Percentiles rank a stretch among this genome's conserved stretches.
Conservation (phyloP, 139 green algal species). For the Picochlorum sp. region DNA sequence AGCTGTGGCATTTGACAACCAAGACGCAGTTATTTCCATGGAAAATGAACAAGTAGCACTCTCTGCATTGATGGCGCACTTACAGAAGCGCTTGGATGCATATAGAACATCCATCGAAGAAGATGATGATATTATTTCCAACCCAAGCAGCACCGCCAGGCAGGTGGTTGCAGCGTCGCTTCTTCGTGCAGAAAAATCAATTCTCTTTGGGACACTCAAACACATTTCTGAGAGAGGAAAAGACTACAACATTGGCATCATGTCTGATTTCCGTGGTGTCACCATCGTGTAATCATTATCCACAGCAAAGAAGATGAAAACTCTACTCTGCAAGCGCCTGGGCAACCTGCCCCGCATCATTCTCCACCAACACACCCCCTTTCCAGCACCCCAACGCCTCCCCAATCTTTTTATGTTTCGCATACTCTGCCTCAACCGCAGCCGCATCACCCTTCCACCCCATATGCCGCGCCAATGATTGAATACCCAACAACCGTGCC, state of each 20-base stretch:
- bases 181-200: slow-evolving; percentile 56
- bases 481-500: slow-evolving; percentile 55
- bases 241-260: not conserved
- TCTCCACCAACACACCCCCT: slow-evolving; percentile 62
- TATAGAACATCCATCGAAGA: slow-evolving; percentile 50
- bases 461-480: slow-evolving; percentile 55
- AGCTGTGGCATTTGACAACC: slow-evolving; percentile 23
- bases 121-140: slow-evolving; percentile 52
- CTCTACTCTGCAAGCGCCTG: slow-evolving; percentile 23
- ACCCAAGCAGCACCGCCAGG: slow-evolving; percentile 37
- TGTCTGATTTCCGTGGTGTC: not conserved
- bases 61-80: slow-evolving; percentile 39
- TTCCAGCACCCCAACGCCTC: slow-evolving; percentile 67
- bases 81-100: slow-evolving; percentile 36
- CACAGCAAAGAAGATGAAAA: not conserved
- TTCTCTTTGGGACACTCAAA: slow-evolving; percentile 25
- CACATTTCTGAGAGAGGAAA: not conserved
- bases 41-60: slow-evolving; percentile 45
- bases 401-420: slow-evolving; percentile 52
- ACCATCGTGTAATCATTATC: not conserved
- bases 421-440: slow-evolving; percentile 50
- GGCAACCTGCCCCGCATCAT: slow-evolving; percentile 41
- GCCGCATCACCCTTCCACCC: slow-evolving; percentile 45
- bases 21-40: slow-evolving; percentile 18
- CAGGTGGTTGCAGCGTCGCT: slow-evolving; percentile 56